Evolutionary conservation across 1,284 basidiomycete species (phyloP).

Genomic region (Ceratobasidium sp.): DNA sequence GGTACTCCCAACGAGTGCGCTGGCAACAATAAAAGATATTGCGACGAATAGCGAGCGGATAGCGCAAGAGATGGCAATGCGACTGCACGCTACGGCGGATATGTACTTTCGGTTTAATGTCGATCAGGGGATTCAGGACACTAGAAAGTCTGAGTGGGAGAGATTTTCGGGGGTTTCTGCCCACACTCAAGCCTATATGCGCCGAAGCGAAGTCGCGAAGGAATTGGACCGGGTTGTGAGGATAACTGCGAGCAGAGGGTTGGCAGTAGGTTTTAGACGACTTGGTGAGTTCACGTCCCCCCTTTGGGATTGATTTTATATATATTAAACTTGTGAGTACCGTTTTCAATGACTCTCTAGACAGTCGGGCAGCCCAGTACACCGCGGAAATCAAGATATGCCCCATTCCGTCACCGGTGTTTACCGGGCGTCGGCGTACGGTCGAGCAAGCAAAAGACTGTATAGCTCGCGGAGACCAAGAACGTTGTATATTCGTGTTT

Average conservation of each 20-base stretch:
- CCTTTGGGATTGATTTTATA: too few species aligned
- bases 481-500: neutral
- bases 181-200: neutral
- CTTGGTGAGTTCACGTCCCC: too few species aligned
- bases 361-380: too few species aligned
- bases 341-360: too few species aligned
- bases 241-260: too few species aligned
- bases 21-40: neutral
- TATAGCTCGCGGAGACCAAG: neutral
- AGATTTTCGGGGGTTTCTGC: too few species aligned
- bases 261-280: too few species aligned
- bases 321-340: too few species aligned
- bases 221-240: neutral
- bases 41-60: constrained; percentile 16
- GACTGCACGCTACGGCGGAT: neutral
- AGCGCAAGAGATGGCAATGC: constrained; percentile 8
- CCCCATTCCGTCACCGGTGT: neutral
- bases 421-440: neutral
- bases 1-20: neutral
- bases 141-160: neutral
- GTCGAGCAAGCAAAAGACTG: neutral
- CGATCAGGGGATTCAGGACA: neutral
- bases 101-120: neutral
- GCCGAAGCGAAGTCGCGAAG: neutral
- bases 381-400: too few species aligned